Conservation (phyloP, 2,329 filamentous ascomycete genomes). For the Trichoderma brevicompactum region DNA sequence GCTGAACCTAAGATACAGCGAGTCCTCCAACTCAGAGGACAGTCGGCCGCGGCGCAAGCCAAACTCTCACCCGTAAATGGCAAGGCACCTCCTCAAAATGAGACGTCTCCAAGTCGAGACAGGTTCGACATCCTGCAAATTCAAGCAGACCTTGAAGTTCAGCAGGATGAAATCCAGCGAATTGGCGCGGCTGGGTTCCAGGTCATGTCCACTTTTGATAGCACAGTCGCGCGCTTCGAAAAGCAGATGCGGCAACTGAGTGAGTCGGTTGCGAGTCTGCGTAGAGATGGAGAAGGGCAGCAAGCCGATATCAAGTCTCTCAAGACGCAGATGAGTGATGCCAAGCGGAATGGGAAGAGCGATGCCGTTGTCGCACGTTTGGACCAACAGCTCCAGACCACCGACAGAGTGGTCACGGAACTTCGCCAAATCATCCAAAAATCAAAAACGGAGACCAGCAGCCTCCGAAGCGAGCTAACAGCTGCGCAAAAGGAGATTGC, state of each 20-base stretch:
- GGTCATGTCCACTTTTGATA: slow-evolving; percentile 45
- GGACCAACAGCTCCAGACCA: slow-evolving; percentile 35
- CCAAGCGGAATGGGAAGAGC: slow-evolving; percentile 29
- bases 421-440: slow-evolving; percentile 33
- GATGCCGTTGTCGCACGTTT: slow-evolving; percentile 31
- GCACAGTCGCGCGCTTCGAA: slow-evolving; percentile 43
- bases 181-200: slow-evolving; percentile 46
- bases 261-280: slow-evolving; percentile 37
- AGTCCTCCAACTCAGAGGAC: slow-evolving; percentile 39
- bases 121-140: slow-evolving; percentile 38
- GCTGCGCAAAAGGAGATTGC: slow-evolving; percentile 35
- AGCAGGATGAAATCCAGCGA: slow-evolving; percentile 43
- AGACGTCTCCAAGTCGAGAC: slow-evolving; percentile 7
- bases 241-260: slow-evolving; percentile 41
- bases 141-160: slow-evolving; percentile 42
- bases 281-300: slow-evolving; percentile 33
- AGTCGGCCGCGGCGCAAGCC: slow-evolving; percentile 26
- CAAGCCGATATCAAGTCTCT: slow-evolving; percentile 38
- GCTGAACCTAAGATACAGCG: slow-evolving; percentile 43
- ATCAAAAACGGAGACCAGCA: slow-evolving; percentile 29
- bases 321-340: slow-evolving; percentile 36
- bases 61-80: background rate
- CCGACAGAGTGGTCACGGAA: slow-evolving; percentile 32
- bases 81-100: background rate
- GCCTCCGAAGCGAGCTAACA: slow-evolving; percentile 35